Conservation (phyloP, 2,329 filamentous ascomycete species). For the Aspergillus awamori region DNA sequence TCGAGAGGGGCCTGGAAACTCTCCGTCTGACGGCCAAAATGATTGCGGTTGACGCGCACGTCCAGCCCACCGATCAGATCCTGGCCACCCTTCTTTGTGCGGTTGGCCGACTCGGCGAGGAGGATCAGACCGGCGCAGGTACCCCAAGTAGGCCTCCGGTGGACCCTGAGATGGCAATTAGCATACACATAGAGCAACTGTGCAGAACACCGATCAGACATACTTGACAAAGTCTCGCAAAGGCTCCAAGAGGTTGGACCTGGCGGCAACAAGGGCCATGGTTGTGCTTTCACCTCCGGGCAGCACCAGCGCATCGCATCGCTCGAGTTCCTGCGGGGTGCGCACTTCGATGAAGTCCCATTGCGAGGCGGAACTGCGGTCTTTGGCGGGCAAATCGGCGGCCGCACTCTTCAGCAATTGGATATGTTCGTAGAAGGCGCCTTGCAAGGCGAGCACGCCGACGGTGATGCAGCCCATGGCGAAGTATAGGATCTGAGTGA, state of each 20-base stretch:
- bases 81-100: conserved; percentile 87
- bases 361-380: conserved; percentile 25
- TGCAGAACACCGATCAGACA: conserved; percentile 32
- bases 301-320: conserved; percentile 82
- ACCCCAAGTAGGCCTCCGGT: conserved; percentile 85
- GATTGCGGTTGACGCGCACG: conserved; percentile 88
- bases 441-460: conserved; percentile 77
- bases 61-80: conserved; percentile 90
- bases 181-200: background rate
- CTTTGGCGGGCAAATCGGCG: conserved; percentile 43
- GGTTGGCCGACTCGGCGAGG: conserved; percentile 82
- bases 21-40: conserved; percentile 91
- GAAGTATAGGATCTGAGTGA: conserved; percentile 2
- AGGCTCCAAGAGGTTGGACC: conserved; percentile 80
- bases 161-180: conserved; percentile 55
- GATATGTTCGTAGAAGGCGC: conserved; percentile 88
- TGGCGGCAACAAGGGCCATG: conserved; percentile 82
- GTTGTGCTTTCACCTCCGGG: conserved; percentile 95
- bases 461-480: conserved; percentile 52
- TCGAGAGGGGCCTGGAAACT: conserved; percentile 79
- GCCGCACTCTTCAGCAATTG: conserved; percentile 72
- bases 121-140: conserved; percentile 95
- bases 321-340: conserved; percentile 68
- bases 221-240: conserved; percentile 89
- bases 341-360: conserved; percentile 79